Evolutionary conservation across 257 asterid genomes (phyloP).

Genomic region (Forsythia suspensa): DNA sequence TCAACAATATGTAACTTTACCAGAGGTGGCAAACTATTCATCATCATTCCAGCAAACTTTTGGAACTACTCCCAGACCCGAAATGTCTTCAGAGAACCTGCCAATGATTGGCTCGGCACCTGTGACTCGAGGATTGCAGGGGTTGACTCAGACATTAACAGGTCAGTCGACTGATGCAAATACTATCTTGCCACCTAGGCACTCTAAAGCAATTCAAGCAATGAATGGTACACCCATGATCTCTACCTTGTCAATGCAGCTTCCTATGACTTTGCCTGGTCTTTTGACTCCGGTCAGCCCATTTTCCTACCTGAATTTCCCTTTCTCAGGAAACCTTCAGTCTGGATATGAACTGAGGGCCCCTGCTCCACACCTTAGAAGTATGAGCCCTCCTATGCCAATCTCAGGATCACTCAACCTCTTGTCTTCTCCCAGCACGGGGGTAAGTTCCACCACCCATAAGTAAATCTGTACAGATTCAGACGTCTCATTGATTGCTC

Average conservation of each 20-base stretch:
- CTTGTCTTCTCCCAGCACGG: constrained; percentile 11
- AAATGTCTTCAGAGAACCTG: neutral
- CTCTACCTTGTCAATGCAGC: constrained; percentile 3
- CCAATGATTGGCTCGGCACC: neutral
- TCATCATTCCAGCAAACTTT: constrained; percentile 5
- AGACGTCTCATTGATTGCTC: too few species aligned
- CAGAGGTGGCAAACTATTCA: constrained; percentile 10
- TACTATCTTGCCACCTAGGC: neutral
- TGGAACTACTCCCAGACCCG: neutral
- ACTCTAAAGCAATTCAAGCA: neutral
- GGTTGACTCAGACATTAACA: neutral
- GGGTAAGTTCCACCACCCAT: neutral
- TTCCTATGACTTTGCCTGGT: constrained; percentile 6
- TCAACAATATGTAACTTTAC: constrained; percentile 2
- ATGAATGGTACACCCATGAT: neutral
- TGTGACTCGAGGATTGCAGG: constrained; percentile 2
- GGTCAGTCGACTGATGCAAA: neutral
- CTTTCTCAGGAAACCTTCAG: neutral
- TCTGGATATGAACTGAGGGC: constrained; percentile 24
- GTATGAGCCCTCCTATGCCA: neutral
- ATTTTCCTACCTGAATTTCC: neutral
- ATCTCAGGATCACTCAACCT: neutral
- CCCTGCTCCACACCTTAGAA: constrained; percentile 58
- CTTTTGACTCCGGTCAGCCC: neutral
- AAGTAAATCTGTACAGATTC: neutral